phyloP scores from a whole-genome alignment of 352 stramenopile species.

The Pseudoperonospora humuli region DNA sequence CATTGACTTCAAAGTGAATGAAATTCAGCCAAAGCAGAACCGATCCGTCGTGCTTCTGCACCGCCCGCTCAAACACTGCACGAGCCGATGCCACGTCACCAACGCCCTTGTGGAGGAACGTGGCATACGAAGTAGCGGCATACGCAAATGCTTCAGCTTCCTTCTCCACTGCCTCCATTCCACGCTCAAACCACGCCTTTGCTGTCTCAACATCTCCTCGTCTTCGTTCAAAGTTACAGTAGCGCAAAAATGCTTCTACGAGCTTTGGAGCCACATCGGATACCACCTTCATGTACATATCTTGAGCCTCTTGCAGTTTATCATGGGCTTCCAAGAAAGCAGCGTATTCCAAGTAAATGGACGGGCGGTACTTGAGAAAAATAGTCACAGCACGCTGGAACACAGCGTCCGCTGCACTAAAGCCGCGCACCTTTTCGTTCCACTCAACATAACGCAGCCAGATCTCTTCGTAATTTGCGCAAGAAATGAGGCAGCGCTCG shows the following conservation, averaged over 20 bases:
- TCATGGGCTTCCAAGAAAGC: conserved; percentile 54
- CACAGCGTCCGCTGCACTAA: conserved; percentile 54
- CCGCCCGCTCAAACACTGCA: conserved; percentile 33
- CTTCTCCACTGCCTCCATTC: conserved; percentile 30
- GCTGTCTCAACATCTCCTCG: conserved; percentile 39
- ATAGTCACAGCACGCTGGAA: conserved; percentile 54
- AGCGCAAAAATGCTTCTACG: conserved; percentile 54
- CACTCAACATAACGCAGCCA: conserved; percentile 68
- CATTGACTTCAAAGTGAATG: conserved; percentile 60
- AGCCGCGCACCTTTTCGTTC: conserved; percentile 44
- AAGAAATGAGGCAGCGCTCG: conserved; percentile 74
- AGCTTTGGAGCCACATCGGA: conserved; percentile 46
- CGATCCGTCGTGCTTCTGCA: conserved; percentile 35
- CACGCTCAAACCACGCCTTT: conserved; percentile 48
- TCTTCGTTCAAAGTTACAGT: conserved; percentile 68
- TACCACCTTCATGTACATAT: conserved; percentile 51
- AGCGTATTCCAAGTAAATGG: conserved; percentile 70
- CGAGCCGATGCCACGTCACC: conserved; percentile 34
- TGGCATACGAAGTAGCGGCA: conserved; percentile 48
- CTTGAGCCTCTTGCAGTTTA: conserved; percentile 41
- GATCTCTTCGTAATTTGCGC: conserved; percentile 78
- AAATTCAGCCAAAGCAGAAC: conserved; percentile 60
- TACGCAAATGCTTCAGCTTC: conserved; percentile 43
- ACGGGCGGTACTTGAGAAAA: conserved; percentile 67
- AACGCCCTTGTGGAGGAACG: conserved; percentile 44